Evolutionary conservation across 768 basidiomycete species (phyloP).

Genomic region (Amyloporia xantha): DNA sequence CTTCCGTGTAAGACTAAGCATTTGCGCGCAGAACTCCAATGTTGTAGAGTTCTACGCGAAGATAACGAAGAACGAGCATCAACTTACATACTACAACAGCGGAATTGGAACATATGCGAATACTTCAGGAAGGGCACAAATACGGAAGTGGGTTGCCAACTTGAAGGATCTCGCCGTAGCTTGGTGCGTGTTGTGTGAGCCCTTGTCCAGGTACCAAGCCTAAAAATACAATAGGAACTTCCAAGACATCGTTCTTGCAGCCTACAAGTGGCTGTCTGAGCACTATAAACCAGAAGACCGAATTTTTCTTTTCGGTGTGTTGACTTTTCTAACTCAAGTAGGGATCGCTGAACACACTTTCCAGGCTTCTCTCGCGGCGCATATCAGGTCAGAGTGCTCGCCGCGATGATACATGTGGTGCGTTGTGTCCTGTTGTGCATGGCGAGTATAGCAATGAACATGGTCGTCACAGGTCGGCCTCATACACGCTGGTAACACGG

Average conservation of each 20-base stretch:
- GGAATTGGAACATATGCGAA: conserved; percentile 18
- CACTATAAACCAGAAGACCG: conserved; percentile 26
- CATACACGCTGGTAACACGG: conserved; percentile 24
- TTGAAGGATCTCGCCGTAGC: conserved; percentile 15
- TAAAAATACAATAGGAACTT: conserved; percentile 13
- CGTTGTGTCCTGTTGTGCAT: not conserved
- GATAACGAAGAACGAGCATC: conserved; percentile 6
- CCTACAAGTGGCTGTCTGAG: conserved; percentile 28
- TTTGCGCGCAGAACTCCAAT: conserved; percentile 10
- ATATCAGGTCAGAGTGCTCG: conserved; percentile 34
- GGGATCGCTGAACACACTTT: not conserved
- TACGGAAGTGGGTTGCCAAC: conserved; percentile 1
- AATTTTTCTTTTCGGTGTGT: conserved; percentile 30
- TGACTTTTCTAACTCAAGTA: not conserved
- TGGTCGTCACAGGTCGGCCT: conserved; percentile 25
- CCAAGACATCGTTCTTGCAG: conserved; percentile 13
- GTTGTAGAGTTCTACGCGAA: conserved; percentile 12
- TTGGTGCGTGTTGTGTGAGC: conserved; percentile 3
- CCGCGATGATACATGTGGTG: conserved; percentile 36
- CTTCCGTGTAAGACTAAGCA: not conserved
- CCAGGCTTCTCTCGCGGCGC: conserved; percentile 39
- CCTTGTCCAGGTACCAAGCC: not conserved
- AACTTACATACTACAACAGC: conserved; percentile 19
- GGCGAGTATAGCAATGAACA: not conserved
- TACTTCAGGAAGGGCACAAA: conserved; percentile 1